Conservation (phyloP, 2,329 filamentous ascomycete genomes). For the Shiraia sp. region DNA sequence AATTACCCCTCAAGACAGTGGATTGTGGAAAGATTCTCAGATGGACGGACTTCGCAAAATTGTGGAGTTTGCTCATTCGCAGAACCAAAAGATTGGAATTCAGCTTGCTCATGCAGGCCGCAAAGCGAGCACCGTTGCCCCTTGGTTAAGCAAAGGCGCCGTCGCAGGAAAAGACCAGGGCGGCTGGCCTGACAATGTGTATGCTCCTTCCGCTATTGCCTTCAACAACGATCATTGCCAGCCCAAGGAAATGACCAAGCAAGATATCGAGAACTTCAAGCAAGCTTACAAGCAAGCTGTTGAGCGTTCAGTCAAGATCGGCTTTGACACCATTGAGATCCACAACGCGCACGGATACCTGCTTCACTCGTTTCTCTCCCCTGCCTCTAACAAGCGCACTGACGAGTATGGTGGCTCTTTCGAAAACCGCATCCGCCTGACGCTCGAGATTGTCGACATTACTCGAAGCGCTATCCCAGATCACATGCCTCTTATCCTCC, state of each 20-base stretch:
- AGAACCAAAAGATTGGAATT: conserved; percentile 75
- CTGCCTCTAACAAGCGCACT: conserved; percentile 69
- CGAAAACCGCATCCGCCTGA: conserved; percentile 71
- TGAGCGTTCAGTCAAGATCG: conserved; percentile 58
- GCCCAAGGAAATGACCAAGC: conserved; percentile 69
- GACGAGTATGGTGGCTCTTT: conserved; percentile 71
- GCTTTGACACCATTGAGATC: conserved; percentile 79
- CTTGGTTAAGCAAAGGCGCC: conserved; percentile 63
- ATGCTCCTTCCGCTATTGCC: conserved; percentile 62
- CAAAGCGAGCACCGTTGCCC: conserved; percentile 62
- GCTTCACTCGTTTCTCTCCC: conserved; percentile 70
- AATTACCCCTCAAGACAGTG: conserved; percentile 78
- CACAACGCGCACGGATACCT: conserved; percentile 82
- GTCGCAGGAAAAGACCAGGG: conserved; percentile 60
- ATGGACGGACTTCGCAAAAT: conserved; percentile 71
- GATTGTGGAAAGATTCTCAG: conserved; percentile 84
- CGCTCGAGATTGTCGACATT: conserved; percentile 68
- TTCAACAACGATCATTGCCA: conserved; percentile 64
- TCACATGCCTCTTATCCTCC: conserved; percentile 71
- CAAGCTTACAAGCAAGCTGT: conserved; percentile 66
- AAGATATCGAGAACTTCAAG: conserved; percentile 70
- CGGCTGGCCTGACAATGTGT: conserved; percentile 59
- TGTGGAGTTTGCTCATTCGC: conserved; percentile 78
- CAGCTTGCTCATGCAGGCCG: conserved; percentile 81
- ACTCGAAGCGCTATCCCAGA: conserved; percentile 66